Evolutionary conservation across 208 protist species (phyloP).

Genomic region (Vickermania ingenoplastis): DNA sequence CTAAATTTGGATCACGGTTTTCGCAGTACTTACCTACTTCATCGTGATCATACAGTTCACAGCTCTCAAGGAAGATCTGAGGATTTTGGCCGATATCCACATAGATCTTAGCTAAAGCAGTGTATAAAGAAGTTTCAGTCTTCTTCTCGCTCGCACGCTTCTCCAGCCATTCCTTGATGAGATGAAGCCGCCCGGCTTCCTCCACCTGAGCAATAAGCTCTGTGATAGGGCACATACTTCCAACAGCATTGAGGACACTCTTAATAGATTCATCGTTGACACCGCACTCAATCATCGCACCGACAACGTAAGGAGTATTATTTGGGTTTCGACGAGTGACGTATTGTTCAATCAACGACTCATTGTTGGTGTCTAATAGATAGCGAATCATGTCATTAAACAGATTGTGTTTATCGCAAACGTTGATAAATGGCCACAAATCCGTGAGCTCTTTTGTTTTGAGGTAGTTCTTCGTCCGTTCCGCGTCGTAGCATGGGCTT

Average conservation of each 20-base stretch:
- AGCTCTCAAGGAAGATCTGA: slow-evolving; percentile 96
- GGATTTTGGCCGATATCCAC: slow-evolving; percentile 96
- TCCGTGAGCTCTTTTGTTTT: slow-evolving; percentile 98
- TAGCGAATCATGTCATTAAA: slow-evolving; percentile 98
- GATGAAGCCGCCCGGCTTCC: slow-evolving; percentile 89
- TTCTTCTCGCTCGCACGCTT: slow-evolving; percentile 90
- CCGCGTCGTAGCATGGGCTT: slow-evolving; percentile 95
- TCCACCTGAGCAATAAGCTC: slow-evolving; percentile 79
- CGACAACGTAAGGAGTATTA: slow-evolving; percentile 97
- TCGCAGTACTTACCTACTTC: slow-evolving; percentile 99
- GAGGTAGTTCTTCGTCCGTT: slow-evolving; percentile 98
- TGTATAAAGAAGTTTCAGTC: slow-evolving; percentile 95
- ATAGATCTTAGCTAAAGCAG: slow-evolving; percentile 99
- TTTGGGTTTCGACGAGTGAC: slow-evolving; percentile 93
- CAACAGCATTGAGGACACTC: slow-evolving; percentile 91
- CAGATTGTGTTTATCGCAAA: slow-evolving; percentile 99
- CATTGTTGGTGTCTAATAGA: slow-evolving; percentile 94
- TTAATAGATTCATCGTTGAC: slow-evolving; percentile 96
- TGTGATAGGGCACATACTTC: slow-evolving; percentile 93
- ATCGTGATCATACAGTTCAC: slow-evolving; percentile 95
- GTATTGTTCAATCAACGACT: slow-evolving; percentile 97
- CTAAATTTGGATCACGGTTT: slow-evolving; percentile 97
- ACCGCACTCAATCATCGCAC: slow-evolving; percentile 97
- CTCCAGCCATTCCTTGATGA: slow-evolving; percentile 99
- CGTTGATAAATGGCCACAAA: slow-evolving; percentile 99